Percentiles rank a stretch among this genome's conserved stretches.
Conservation (phyloP, 495 filamentous ascomycete species). For the Aspergillus conjunctus region DNA sequence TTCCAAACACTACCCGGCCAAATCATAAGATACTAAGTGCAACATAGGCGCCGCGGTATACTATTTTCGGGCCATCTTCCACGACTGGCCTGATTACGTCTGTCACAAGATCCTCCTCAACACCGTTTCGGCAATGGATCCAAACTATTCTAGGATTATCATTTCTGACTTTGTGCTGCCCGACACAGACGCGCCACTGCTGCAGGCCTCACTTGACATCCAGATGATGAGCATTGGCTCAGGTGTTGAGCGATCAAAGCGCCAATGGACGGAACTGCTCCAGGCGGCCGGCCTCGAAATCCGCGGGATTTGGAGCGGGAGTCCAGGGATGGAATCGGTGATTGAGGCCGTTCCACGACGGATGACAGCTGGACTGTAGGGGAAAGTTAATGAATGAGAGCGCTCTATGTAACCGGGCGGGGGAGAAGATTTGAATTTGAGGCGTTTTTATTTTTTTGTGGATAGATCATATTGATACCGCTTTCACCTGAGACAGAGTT, state of each 20-base stretch:
- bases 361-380: not conserved
- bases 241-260: slow-evolving; percentile 42
- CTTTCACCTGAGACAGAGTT: no score
- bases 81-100: slow-evolving; percentile 48
- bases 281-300: slow-evolving; percentile 39
- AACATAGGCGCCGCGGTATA: slow-evolving; percentile 38
- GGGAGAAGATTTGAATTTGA: no score
- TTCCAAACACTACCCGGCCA: not conserved
- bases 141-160: slow-evolving; percentile 39
- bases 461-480: no score
- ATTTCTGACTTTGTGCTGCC: slow-evolving; percentile 46
- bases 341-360: slow-evolving; percentile 30
- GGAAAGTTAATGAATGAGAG: no score
- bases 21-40: not conserved
- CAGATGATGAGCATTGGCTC: slow-evolving; percentile 50
- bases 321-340: slow-evolving; percentile 40
- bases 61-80: slow-evolving; percentile 49
- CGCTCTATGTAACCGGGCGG: no score
- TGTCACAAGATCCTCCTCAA: slow-evolving; percentile 41
- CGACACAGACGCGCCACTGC: slow-evolving; percentile 34
- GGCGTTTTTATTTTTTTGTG: no score
- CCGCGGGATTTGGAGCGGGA: slow-evolving; percentile 35
- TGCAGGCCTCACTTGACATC: slow-evolving; percentile 44
- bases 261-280: slow-evolving; percentile 40
- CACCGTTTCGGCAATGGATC: slow-evolving; percentile 40